Evolutionary conservation across 2,329 filamentous ascomycete species (phyloP).

Genomic region (Chalaropsis thielavioides): DNA sequence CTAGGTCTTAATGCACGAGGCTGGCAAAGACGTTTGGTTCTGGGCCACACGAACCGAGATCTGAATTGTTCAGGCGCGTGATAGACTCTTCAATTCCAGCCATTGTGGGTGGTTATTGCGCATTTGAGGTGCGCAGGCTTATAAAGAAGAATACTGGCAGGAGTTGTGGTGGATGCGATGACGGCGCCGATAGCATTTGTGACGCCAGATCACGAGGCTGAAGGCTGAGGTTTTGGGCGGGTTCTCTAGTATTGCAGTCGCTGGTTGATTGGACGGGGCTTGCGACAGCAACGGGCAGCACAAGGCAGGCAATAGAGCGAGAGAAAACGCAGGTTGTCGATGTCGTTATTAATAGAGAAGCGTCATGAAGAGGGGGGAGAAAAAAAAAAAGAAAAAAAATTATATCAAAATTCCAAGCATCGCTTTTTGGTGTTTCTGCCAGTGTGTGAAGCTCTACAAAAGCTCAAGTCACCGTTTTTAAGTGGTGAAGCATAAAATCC

Average conservation of each 20-base stretch:
- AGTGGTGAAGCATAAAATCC: neutral
- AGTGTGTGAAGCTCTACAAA: neutral
- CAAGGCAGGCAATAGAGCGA: neutral
- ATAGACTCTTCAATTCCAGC: constrained; percentile 48
- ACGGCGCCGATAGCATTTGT: neutral
- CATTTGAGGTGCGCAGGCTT: constrained; percentile 9
- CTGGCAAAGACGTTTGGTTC: neutral
- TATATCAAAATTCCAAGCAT: neutral
- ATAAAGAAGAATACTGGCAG: neutral
- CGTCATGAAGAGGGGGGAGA: neutral
- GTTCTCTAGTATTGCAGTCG: neutral
- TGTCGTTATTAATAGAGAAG: neutral
- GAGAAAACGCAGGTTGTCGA: neutral
- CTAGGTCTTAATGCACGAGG: neutral
- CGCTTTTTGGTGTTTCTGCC: neutral
- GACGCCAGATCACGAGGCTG: constrained; percentile 1
- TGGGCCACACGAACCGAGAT: constrained; percentile 34
- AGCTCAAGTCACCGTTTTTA: neutral
- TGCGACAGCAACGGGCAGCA: neutral
- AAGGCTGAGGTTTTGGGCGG: neutral
- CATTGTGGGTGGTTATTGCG: constrained; percentile 14
- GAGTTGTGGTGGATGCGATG: neutral
- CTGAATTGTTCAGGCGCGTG: constrained; percentile 41
- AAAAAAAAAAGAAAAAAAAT: neutral
- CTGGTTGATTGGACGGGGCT: neutral